Conservation (phyloP, 208 protist species). For the Wallacemonas rigidus region DNA sequence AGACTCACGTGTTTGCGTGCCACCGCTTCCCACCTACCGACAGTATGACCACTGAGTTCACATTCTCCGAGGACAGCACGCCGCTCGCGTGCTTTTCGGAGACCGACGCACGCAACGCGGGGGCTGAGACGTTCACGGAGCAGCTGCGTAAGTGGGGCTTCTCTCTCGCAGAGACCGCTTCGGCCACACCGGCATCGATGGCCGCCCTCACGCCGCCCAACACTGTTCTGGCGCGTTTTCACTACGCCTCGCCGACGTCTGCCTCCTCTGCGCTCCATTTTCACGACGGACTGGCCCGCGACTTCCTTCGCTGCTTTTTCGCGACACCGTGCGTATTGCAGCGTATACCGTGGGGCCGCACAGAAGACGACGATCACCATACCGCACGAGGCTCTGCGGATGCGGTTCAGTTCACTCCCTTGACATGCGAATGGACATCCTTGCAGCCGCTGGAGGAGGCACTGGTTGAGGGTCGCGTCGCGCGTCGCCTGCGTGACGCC, state of each 20-base stretch:
- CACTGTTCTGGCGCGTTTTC: not conserved
- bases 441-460: slow-evolving; percentile 34
- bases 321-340: slow-evolving; percentile 19
- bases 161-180: not conserved
- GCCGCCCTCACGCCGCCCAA: slow-evolving; percentile 6
- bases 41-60: not conserved
- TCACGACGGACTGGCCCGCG: slow-evolving; percentile 42
- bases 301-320: slow-evolving; percentile 45
- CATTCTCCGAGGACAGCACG: not conserved
- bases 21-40: too few species aligned
- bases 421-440: slow-evolving; percentile 40
- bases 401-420: slow-evolving; percentile 17
- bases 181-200: not conserved
- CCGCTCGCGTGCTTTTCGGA: slow-evolving; percentile 12
- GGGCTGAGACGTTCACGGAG: not conserved
- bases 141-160: slow-evolving; percentile 37
- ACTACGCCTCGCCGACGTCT: not conserved
- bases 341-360: not conserved
- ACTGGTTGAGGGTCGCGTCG: slow-evolving; percentile 36
- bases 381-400: not conserved
- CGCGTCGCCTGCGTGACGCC: slow-evolving; percentile 23
- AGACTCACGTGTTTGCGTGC: not conserved
- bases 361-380: not conserved
- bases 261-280: slow-evolving; percentile 38
- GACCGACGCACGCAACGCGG: not conserved